Evolutionary conservation across 2,329 filamentous ascomycete genomes (phyloP).

Genomic region (Cladosporium sphaerospermum): DNA sequence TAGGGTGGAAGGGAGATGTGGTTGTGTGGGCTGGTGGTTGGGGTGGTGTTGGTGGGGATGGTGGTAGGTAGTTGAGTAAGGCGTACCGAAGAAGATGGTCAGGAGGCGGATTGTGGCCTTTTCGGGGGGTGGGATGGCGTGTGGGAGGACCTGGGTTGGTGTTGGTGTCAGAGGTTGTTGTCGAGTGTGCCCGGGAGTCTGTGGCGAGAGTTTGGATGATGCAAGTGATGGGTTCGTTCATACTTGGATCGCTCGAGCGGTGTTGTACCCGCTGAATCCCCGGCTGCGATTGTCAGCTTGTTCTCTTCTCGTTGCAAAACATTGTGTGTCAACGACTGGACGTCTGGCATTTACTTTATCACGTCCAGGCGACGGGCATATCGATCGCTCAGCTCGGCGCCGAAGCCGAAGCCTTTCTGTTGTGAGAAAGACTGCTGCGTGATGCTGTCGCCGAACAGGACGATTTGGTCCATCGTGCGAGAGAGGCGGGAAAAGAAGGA

Average conservation of each 20-base stretch:
- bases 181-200: too few species aligned
- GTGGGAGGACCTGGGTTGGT: conserved; percentile 50
- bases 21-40: neutral
- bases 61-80: neutral
- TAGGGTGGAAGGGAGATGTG: too few species aligned
- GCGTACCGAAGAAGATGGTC: conserved; percentile 43
- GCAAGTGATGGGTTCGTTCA: neutral
- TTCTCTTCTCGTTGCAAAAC: neutral
- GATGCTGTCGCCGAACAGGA: conserved; percentile 88
- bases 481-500: neutral
- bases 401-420: conserved; percentile 63
- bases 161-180: neutral
- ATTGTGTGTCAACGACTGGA: conserved; percentile 1
- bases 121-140: conserved; percentile 63
- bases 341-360: conserved; percentile 50
- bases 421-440: conserved; percentile 62
- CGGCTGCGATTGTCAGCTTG: conserved; percentile 34
- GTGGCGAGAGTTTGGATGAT: neutral
- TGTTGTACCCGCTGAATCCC: conserved; percentile 81
- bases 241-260: conserved; percentile 57
- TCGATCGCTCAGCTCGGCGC: conserved; percentile 61
- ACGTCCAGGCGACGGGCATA: conserved; percentile 76
- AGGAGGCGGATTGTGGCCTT: conserved; percentile 56
- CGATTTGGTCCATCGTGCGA: conserved; percentile 45
- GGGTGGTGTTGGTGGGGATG: neutral